phyloP scores from a whole-genome alignment of 176 grass and related monocot genomes.

The Cenchrus fungigraminus region DNA sequence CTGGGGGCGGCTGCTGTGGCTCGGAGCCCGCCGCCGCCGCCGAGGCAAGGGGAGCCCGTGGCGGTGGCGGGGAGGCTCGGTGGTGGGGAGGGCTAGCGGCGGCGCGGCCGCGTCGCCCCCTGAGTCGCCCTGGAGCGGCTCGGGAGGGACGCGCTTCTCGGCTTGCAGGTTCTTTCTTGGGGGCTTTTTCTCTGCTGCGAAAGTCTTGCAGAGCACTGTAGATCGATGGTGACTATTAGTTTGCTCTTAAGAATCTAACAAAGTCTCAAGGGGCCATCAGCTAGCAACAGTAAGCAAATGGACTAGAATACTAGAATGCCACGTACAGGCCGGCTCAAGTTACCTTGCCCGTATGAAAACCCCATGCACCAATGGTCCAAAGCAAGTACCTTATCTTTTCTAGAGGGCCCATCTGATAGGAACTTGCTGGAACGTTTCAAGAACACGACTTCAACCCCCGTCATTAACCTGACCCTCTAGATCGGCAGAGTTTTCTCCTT shows the following conservation, averaged over 20 bases:
- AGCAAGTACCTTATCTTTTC: slow-evolving; percentile 27
- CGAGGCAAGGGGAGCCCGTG: too few relatives aligned
- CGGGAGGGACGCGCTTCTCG: too few relatives aligned
- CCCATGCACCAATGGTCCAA: not conserved
- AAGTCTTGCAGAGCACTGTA: not conserved
- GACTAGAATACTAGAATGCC: not conserved
- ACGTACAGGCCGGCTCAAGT: not conserved
- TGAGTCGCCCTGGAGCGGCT: too few relatives aligned
- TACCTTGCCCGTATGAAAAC: slow-evolving; percentile 45
- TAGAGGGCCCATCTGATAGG: slow-evolving; percentile 29
- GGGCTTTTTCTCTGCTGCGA: too few relatives aligned
- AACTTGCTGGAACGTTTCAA: slow-evolving; percentile 32
- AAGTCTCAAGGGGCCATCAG: not conserved
- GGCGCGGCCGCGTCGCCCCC: too few relatives aligned
- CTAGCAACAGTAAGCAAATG: not conserved
- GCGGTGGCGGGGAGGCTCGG: too few relatives aligned
- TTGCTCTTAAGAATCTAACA: not conserved
- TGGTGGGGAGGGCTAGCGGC: too few relatives aligned
- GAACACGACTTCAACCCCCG: slow-evolving; percentile 4
- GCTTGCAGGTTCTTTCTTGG: too few relatives aligned
- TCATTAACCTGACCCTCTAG: slow-evolving; percentile 26
- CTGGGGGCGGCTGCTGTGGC: too few relatives aligned
- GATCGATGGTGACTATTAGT: not conserved
- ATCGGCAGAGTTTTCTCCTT: slow-evolving; percentile 4
- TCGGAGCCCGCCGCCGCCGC: too few relatives aligned